A percentile compares a stretch with the other conserved stretches of the same genome.
Evolutionary conservation across 2,329 filamentous ascomycete genomes (phyloP).

Genomic region (Harringtonia aguacate): DNA sequence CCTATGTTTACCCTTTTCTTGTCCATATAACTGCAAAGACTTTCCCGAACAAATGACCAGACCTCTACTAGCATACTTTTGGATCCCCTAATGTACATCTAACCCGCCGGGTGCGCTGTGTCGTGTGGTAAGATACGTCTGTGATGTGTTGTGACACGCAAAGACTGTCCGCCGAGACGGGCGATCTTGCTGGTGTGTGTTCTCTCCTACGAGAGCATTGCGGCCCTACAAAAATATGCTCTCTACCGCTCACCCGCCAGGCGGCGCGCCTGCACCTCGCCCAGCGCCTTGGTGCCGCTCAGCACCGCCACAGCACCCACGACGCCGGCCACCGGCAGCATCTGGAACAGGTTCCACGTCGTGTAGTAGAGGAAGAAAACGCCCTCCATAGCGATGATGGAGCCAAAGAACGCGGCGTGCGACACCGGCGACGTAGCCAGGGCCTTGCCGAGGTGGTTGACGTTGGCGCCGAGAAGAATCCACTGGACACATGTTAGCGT

Average conservation of each 20-base stretch:
- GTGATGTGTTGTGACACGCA: too few species aligned
- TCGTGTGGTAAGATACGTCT: too few species aligned
- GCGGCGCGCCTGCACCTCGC: conserved; percentile 83
- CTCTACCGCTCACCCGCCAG: conserved; percentile 57
- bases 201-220: too few species aligned
- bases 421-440: conserved; percentile 66
- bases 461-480: conserved; percentile 71
- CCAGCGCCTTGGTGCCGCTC: conserved; percentile 80
- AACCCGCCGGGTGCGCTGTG: too few species aligned
- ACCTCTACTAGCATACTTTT: too few species aligned
- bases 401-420: conserved; percentile 77
- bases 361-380: conserved; percentile 94
- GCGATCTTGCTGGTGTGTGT: too few species aligned
- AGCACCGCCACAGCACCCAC: conserved; percentile 66
- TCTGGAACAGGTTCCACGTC: conserved; percentile 85
- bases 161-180: too few species aligned
- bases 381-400: conserved; percentile 76
- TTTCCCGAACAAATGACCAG: too few species aligned
- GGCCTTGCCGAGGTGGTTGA: conserved; percentile 66
- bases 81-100: too few species aligned
- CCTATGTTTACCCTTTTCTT: too few species aligned
- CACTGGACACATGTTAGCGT: conserved; percentile 43
- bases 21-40: too few species aligned
- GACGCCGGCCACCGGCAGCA: conserved; percentile 59
- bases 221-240: too few species aligned